Percentiles rank a stretch among this genome's conserved stretches.
Evolutionary conservation across 2,329 filamentous ascomycete species (phyloP).

Genomic region (Didymella lethalis): DNA sequence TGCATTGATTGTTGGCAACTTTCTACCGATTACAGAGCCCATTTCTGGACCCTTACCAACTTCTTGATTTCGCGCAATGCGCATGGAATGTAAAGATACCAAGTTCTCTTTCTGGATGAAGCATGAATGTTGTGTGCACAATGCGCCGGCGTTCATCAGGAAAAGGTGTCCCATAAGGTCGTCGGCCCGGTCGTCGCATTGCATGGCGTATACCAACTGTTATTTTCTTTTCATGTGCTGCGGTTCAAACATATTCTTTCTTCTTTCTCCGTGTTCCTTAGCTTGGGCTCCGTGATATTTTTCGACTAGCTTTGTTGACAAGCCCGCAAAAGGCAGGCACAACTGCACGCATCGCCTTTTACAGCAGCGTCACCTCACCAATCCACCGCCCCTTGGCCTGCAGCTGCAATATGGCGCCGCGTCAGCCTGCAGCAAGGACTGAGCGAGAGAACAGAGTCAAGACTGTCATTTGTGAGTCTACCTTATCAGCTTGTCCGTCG

Average conservation of each 20-base stretch:
- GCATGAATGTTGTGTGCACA: not conserved
- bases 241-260: not conserved
- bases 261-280: not conserved
- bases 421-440: constrained; percentile 28
- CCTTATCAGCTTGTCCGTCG: not conserved
- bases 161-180: not conserved
- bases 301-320: not conserved
- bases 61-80: constrained; percentile 10
- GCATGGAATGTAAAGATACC: constrained; percentile 1
- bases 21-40: constrained; percentile 79
- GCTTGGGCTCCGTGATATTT: not conserved
- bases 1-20: constrained; percentile 94
- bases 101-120: not conserved
- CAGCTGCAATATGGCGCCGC: constrained; percentile 34
- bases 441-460: constrained; percentile 51
- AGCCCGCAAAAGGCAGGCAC: constrained; percentile 11
- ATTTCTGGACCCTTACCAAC: constrained; percentile 33
- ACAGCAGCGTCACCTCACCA: not conserved
- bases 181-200: not conserved
- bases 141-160: constrained; percentile 1
- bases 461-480: constrained; percentile 39
- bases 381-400: not conserved
- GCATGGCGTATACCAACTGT: constrained; percentile 7
- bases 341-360: not conserved
- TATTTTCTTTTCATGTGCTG: not conserved